A percentile compares a stretch with the other conserved stretches of the same genome.
Evolutionary conservation across 352 stramenopile species (phyloP).

Genomic region (Pythium biforme): DNA sequence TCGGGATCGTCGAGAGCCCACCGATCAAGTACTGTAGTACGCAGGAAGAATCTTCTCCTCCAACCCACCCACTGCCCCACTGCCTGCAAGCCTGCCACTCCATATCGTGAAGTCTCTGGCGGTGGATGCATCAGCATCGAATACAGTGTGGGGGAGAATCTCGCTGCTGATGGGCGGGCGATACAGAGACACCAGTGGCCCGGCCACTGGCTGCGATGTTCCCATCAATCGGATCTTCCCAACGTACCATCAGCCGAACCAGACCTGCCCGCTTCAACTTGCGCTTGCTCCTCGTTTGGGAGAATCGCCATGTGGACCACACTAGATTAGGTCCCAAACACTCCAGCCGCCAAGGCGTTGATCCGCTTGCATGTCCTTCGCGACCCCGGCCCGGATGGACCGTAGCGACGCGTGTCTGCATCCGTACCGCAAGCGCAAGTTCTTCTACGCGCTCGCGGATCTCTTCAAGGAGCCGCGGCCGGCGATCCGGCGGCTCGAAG

Average conservation of each 20-base stretch:
- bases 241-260: too few species aligned
- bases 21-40: neutral
- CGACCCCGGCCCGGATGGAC: slow-evolving; percentile 2
- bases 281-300: too few species aligned
- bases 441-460: slow-evolving; percentile 60
- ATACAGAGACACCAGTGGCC: too few species aligned
- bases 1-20: too few species aligned
- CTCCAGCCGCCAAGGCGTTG: too few species aligned
- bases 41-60: neutral
- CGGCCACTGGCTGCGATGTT: too few species aligned
- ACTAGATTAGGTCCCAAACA: too few species aligned
- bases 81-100: too few species aligned
- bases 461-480: slow-evolving; percentile 46
- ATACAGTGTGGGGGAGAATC: neutral
- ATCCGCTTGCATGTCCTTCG: too few species aligned
- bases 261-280: neutral
- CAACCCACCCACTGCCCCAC: neutral
- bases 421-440: slow-evolving; percentile 74
- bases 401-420: slow-evolving; percentile 32
- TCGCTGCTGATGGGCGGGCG: neutral
- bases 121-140: neutral
- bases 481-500: slow-evolving; percentile 31
- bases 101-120: neutral
- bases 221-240: too few species aligned
- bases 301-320: too few species aligned